These are phyloP conservation scores for Oropetium thomaeum DNA, from an alignment of 176 grass and related monocot species.

Conservation along the genomic window DNA sequence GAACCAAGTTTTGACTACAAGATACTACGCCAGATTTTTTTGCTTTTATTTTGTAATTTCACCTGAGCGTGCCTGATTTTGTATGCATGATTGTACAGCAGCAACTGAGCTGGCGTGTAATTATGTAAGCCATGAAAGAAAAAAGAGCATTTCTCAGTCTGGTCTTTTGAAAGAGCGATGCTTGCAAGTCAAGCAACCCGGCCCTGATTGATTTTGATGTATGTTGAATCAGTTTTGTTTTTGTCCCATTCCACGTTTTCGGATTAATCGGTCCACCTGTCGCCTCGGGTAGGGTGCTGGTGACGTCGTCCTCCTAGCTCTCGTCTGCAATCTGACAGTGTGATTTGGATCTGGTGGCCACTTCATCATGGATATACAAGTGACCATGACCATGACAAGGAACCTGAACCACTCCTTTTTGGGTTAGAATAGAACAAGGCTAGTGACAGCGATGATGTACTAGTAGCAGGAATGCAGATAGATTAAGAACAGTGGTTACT, in stretches of 20 bases:
- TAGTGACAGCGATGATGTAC: constrained; percentile 1
- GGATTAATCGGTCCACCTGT: constrained; percentile 4
- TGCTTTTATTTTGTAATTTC: constrained; percentile 3
- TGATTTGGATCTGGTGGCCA: constrained; percentile 20
- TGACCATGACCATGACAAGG: constrained; percentile 15
- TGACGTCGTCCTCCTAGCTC: not conserved
- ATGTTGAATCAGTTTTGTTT: not conserved
- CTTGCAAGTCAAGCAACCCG: constrained; percentile 37
- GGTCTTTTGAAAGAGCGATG: not conserved
- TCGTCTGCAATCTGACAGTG: not conserved
- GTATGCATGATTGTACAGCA: constrained; percentile 22
- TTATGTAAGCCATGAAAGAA: not conserved
- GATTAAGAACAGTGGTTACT: not conserved
- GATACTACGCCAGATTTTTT: not conserved
- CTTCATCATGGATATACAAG: not conserved
- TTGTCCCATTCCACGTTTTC: not conserved
- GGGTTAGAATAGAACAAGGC: not conserved
- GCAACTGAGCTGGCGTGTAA: constrained; percentile 31
- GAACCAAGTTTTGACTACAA: not conserved
- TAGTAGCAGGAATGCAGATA: not conserved
- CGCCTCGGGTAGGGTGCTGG: not conserved
- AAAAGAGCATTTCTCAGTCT: not conserved
- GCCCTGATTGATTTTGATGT: no score
- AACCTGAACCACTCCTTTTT: not conserved
- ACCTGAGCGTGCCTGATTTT: constrained; percentile 24